Conservation (phyloP, 192 early-diverging fungal species). For the Jimgerdemannia lactiflua region DNA sequence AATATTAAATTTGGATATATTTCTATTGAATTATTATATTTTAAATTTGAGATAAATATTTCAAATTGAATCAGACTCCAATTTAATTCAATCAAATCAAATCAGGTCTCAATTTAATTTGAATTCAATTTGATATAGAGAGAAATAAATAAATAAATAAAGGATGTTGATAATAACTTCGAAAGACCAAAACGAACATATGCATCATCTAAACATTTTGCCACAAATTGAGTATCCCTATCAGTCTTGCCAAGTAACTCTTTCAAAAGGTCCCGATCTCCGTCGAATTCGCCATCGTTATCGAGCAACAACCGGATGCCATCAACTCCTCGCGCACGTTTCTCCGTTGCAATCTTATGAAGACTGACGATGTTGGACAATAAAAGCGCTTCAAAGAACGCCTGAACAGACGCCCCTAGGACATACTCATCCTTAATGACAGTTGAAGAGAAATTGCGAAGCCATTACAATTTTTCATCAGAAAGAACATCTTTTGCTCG, state of each 20-base stretch:
- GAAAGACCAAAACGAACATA: slow-evolving; percentile 11
- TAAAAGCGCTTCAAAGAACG: slow-evolving; percentile 14
- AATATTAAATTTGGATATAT: too few relatives aligned
- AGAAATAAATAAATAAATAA: slow-evolving; percentile 10
- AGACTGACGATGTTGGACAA: slow-evolving; percentile 13
- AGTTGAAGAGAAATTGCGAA: slow-evolving; percentile 4
- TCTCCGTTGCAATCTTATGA: slow-evolving; percentile 9
- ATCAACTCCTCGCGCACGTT: slow-evolving; percentile 8
- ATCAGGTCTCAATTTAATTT: too few relatives aligned
- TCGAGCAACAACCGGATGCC: slow-evolving; percentile 10
- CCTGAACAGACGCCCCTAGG: slow-evolving; percentile 5
- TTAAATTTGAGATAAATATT: too few relatives aligned
- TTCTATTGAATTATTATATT: too few relatives aligned
- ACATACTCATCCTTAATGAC: slow-evolving; percentile 2
- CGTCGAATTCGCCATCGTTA: slow-evolving; percentile 2
- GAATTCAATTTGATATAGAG: not conserved
- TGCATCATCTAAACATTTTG: slow-evolving; percentile 12
- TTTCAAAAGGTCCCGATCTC: slow-evolving; percentile 9
- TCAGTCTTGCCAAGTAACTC: slow-evolving; percentile 10
- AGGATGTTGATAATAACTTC: slow-evolving; percentile 8
- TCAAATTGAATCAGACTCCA: too few relatives aligned
- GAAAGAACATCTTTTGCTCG: slow-evolving; percentile 12
- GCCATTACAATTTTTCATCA: slow-evolving; percentile 4
- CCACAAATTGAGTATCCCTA: slow-evolving; percentile 12
- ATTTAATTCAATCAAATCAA: too few relatives aligned